Conservation (phyloP, 2,329 filamentous ascomycete species). For the Ceratocystis harringtonii region DNA sequence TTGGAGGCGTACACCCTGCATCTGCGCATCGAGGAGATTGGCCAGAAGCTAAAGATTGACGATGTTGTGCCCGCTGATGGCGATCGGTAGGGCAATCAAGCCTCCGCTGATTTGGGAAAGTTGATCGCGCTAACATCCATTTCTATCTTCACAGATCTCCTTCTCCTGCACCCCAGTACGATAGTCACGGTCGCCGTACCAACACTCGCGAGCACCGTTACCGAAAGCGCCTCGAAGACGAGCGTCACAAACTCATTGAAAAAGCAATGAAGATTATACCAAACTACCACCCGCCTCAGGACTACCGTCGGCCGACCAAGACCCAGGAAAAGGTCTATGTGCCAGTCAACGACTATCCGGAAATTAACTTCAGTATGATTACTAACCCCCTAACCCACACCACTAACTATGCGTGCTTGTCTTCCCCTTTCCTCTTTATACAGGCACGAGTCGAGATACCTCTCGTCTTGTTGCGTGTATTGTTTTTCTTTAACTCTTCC, state of each 20-base stretch:
- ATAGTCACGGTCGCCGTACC: conserved; percentile 98
- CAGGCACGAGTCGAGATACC: neutral
- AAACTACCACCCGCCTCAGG: conserved; percentile 96
- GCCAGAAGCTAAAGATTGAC: conserved; percentile 96
- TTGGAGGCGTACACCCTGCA: conserved; percentile 94
- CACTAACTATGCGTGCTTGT: conserved; percentile 22
- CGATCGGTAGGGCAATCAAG: conserved; percentile 53
- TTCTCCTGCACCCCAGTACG: conserved; percentile 90
- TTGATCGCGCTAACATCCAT: conserved; percentile 12
- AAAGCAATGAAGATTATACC: conserved; percentile 99
- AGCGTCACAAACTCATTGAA: conserved; percentile 96
- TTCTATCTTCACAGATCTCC: conserved; percentile 52
- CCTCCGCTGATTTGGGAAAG: neutral
- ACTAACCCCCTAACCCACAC: conserved; percentile 86
- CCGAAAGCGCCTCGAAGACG: conserved; percentile 92
- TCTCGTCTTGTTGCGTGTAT: conserved; percentile 22
- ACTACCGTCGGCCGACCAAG: conserved; percentile 97
- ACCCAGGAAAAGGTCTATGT: conserved; percentile 99
- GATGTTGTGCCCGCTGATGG: conserved; percentile 96
- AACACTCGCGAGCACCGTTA: conserved; percentile 98
- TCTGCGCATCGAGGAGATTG: conserved; percentile 96
- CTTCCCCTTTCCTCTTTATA: conserved; percentile 24
- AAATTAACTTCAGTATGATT: conserved; percentile 99
- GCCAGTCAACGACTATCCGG: conserved; percentile 99
- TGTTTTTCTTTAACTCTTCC: conserved; percentile 12